A percentile compares a stretch with the other conserved stretches of the same genome.
phyloP scores from a whole-genome alignment of 2,329 filamentous ascomycete genomes.

The Aspergillus fumigatiaffinis region DNA sequence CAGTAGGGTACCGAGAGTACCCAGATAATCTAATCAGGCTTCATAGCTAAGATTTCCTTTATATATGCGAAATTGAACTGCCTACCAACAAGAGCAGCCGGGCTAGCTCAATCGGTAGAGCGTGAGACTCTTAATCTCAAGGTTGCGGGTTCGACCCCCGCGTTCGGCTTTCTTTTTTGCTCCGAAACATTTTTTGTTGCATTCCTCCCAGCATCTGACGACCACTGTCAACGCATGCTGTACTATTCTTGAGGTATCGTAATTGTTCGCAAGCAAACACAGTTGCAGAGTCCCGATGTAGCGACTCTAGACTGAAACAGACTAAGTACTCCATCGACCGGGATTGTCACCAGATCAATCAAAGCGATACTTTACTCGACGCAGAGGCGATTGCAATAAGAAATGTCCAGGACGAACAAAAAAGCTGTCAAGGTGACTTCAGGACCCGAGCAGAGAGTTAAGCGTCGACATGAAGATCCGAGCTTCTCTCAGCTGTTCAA shows the following conservation, averaged over 20 bases:
- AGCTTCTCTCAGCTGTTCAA: not conserved
- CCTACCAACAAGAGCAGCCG: conserved; percentile 22
- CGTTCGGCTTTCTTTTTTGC: conserved; percentile 33
- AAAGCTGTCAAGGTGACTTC: not conserved
- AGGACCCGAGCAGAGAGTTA: not conserved
- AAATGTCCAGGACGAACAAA: not conserved
- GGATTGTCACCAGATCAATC: no score
- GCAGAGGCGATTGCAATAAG: not conserved
- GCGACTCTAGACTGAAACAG: not conserved
- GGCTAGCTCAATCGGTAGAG: conserved; percentile 52
- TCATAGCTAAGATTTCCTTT: no score
- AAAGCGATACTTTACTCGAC: no score
- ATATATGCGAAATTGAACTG: no score
- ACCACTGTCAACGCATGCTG: not conserved
- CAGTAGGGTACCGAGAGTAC: no score
- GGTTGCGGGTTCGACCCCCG: conserved; percentile 42
- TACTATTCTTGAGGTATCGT: not conserved
- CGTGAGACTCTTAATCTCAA: conserved; percentile 49
- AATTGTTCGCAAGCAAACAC: not conserved
- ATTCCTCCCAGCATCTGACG: not conserved
- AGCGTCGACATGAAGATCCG: not conserved
- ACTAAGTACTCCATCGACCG: not conserved
- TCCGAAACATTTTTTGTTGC: not conserved
- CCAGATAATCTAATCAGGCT: no score
- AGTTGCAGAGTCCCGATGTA: not conserved